Evolutionary conservation across 2,329 filamentous ascomycete genomes (phyloP).

Genomic region (Penicillium brevicompactum): DNA sequence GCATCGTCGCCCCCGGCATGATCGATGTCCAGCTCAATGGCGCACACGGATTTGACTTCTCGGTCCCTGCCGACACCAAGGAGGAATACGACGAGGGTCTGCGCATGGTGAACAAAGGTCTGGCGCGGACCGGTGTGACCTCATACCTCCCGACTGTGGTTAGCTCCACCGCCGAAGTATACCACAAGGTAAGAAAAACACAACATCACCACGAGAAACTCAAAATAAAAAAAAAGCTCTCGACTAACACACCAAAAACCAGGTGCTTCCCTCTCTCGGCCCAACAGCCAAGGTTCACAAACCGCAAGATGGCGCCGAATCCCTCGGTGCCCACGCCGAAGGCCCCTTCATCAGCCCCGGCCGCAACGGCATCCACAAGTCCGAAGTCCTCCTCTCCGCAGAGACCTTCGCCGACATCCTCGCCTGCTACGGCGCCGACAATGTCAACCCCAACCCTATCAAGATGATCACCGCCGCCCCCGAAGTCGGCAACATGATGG

Average conservation of each 20-base stretch:
- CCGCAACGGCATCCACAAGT: conserved; percentile 85
- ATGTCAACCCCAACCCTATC: conserved; percentile 59
- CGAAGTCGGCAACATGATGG: conserved; percentile 71
- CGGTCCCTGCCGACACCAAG: conserved; percentile 67
- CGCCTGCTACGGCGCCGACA: conserved; percentile 64
- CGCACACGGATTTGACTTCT: conserved; percentile 91
- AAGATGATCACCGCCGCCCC: conserved; percentile 86
- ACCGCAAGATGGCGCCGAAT: conserved; percentile 74
- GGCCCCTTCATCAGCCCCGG: conserved; percentile 81
- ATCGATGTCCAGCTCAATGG: conserved; percentile 94
- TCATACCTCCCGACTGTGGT: conserved; percentile 79
- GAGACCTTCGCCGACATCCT: conserved; percentile 61
- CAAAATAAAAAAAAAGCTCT: too few species aligned
- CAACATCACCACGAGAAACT: background rate
- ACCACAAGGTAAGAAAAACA: conserved; percentile 63
- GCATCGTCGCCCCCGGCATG: conserved; percentile 81
- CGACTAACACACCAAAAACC: background rate
- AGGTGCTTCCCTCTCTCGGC: conserved; percentile 72
- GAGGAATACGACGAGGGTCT: conserved; percentile 73
- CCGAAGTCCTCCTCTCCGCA: conserved; percentile 68
- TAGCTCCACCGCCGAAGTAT: conserved; percentile 78
- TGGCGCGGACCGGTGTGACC: conserved; percentile 81
- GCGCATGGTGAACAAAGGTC: conserved; percentile 66
- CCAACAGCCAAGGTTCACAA: conserved; percentile 65
- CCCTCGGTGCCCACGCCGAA: conserved; percentile 86